Evolutionary conservation across 1,139 yeast species (phyloP).

Genomic region (Meyerozyma sp.): DNA sequence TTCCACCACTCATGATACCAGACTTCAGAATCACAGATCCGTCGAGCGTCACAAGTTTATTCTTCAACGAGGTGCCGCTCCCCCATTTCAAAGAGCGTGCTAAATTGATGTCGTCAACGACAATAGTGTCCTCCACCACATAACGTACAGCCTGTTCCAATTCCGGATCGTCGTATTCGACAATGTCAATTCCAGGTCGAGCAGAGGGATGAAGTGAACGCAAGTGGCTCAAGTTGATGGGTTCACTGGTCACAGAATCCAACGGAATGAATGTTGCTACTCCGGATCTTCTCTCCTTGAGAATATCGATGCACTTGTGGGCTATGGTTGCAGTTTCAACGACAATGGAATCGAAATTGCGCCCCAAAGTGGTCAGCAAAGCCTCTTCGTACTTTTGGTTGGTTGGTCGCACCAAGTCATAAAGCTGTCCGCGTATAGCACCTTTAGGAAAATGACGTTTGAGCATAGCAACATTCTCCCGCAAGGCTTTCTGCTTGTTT

Average conservation of each 20-base stretch:
- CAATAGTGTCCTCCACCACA: slow-evolving; percentile 73
- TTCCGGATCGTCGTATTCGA: slow-evolving; percentile 57
- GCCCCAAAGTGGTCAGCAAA: slow-evolving; percentile 73
- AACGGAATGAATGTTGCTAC: slow-evolving; percentile 85
- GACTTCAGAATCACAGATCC: slow-evolving; percentile 83
- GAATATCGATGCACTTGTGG: slow-evolving; percentile 71
- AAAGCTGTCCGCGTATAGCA: slow-evolving; percentile 74
- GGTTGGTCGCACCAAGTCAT: slow-evolving; percentile 76
- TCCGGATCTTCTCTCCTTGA: slow-evolving; percentile 85
- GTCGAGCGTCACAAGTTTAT: slow-evolving; percentile 73
- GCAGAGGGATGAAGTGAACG: slow-evolving; percentile 54
- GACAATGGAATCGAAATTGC: slow-evolving; percentile 72
- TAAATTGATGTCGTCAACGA: slow-evolving; percentile 65
- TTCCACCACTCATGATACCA: slow-evolving; percentile 93
- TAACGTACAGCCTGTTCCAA: slow-evolving; percentile 77
- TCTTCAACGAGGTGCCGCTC: slow-evolving; percentile 23
- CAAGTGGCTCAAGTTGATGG: slow-evolving; percentile 51
- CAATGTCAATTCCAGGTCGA: slow-evolving; percentile 66
- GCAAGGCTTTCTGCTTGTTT: slow-evolving; percentile 56
- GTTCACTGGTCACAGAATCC: slow-evolving; percentile 59
- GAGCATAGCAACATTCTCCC: slow-evolving; percentile 67
- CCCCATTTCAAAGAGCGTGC: slow-evolving; percentile 79
- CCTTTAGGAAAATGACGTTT: slow-evolving; percentile 62
- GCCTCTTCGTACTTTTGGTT: slow-evolving; percentile 75
- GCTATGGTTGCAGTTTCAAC: slow-evolving; percentile 78